These are phyloP conservation scores for Sphaerostilbella broomeana DNA, from an alignment of 2,329 filamentous ascomycete species.

Conservation along the genomic window DNA sequence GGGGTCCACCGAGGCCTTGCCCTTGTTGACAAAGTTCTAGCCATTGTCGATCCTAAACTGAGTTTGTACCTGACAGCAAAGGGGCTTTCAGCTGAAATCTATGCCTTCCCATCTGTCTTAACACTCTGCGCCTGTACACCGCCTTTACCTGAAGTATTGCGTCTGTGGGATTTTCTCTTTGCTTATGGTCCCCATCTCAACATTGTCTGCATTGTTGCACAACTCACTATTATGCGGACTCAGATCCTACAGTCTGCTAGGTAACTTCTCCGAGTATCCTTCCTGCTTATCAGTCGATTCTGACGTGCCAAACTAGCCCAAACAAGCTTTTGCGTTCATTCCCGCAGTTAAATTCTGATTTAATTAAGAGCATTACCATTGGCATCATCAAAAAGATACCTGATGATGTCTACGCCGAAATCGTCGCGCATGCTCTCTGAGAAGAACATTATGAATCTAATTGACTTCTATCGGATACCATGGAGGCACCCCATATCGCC, in stretches of 20 bases:
- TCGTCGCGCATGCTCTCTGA: conserved; percentile 76
- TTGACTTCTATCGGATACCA: no score
- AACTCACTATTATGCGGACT: conserved; percentile 81
- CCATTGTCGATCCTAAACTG: conserved; percentile 85
- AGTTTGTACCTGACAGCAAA: conserved; percentile 78
- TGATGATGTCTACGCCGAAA: conserved; percentile 81
- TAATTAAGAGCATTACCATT: conserved; percentile 78
- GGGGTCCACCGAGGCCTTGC: conserved; percentile 89
- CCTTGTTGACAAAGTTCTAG: conserved; percentile 84
- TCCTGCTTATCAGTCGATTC: background rate
- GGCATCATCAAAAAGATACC: conserved; percentile 86
- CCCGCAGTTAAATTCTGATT: conserved; percentile 73
- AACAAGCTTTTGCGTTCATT: conserved; percentile 89
- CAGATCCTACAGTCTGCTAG: conserved; percentile 77
- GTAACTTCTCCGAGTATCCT: conserved; percentile 38
- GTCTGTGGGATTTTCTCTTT: conserved; percentile 95
- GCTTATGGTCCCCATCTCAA: conserved; percentile 94
- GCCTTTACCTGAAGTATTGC: conserved; percentile 83
- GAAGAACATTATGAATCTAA: background rate
- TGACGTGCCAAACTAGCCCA: conserved; percentile 52
- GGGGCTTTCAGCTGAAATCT: conserved; percentile 86
- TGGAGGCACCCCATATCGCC: no score
- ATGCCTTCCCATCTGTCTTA: conserved; percentile 90
- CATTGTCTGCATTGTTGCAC: conserved; percentile 91
- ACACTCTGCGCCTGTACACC: conserved; percentile 95